phyloP scores from a whole-genome alignment of 2,329 filamentous ascomycete species.

The Fusarium cyanostomum region DNA sequence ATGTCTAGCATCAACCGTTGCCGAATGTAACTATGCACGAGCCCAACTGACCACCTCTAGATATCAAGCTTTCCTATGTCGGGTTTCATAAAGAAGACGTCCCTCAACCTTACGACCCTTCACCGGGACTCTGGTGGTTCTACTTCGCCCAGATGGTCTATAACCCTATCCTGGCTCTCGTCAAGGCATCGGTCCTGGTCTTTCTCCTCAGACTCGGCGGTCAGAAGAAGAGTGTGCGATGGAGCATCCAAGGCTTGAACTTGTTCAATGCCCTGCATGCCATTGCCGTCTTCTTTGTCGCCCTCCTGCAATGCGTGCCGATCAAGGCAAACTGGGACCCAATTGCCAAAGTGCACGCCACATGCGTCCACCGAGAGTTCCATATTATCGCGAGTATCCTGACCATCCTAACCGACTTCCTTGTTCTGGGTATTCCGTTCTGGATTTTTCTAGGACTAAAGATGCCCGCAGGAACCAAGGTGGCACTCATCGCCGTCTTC shows the following conservation, averaged over 20 bases:
- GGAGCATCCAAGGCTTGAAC: constrained; percentile 44
- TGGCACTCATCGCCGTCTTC: constrained; percentile 53
- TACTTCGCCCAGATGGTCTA: constrained; percentile 54
- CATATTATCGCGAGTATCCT: constrained; percentile 48
- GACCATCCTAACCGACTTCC: constrained; percentile 53
- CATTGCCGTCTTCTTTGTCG: constrained; percentile 49
- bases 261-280: constrained; percentile 47
- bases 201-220: constrained; percentile 55
- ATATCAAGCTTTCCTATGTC: constrained; percentile 16
- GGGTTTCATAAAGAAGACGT: constrained; percentile 17
- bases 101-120: constrained; percentile 4
- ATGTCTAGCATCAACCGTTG: background rate
- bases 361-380: constrained; percentile 42
- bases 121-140: constrained; percentile 42
- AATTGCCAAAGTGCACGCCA: background rate
- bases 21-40: background rate
- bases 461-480: constrained; percentile 49
- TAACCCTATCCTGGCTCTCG: constrained; percentile 56
- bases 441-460: constrained; percentile 53
- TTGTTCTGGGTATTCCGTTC: constrained; percentile 51
- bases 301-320: constrained; percentile 52
- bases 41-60: constrained; percentile 3
- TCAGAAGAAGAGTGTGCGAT: constrained; percentile 43
- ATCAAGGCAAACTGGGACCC: constrained; percentile 24
- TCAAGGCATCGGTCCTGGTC: constrained; percentile 55